Percentiles rank a stretch among this genome's conserved stretches.
Conservation (phyloP, 108 stramenopile species). For the Discostella pseudostelligera region DNA sequence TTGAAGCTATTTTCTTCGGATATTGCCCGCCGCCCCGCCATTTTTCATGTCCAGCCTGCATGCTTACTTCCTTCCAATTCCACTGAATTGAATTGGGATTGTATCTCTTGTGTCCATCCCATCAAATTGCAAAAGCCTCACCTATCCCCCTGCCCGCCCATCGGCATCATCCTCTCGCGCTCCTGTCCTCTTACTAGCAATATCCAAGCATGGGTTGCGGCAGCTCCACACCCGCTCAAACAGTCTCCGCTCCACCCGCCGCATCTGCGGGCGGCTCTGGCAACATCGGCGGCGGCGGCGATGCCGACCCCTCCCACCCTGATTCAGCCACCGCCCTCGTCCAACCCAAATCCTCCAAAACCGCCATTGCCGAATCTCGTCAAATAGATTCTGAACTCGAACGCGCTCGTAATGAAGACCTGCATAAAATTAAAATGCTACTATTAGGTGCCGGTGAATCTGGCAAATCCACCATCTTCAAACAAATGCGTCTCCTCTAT, state of each 20-base stretch:
- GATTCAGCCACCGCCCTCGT: too few species aligned
- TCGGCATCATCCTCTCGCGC: background rate
- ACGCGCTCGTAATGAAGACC: constrained; percentile 32
- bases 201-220: constrained; percentile 36
- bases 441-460: constrained; percentile 98
- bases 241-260: constrained; percentile 7
- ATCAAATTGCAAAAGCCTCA: too few species aligned
- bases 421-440: constrained; percentile 92
- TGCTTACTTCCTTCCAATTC: too few species aligned
- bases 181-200: background rate
- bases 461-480: constrained; percentile 98
- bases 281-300: background rate
- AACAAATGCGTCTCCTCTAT: constrained; percentile 89
- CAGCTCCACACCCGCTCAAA: constrained; percentile 23
- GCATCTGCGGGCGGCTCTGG: too few species aligned
- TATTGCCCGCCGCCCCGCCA: too few species aligned
- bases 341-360: too few species aligned
- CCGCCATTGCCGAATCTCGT: background rate
- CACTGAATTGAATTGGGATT: too few species aligned
- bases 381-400: constrained; percentile 35
- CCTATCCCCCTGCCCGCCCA: too few species aligned
- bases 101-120: too few species aligned
- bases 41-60: too few species aligned
- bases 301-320: constrained; percentile 4
- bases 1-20: too few species aligned